Evolutionary conservation across 148 eudicot genomes (phyloP).

Genomic region (Rhododendron kiyosumense): DNA sequence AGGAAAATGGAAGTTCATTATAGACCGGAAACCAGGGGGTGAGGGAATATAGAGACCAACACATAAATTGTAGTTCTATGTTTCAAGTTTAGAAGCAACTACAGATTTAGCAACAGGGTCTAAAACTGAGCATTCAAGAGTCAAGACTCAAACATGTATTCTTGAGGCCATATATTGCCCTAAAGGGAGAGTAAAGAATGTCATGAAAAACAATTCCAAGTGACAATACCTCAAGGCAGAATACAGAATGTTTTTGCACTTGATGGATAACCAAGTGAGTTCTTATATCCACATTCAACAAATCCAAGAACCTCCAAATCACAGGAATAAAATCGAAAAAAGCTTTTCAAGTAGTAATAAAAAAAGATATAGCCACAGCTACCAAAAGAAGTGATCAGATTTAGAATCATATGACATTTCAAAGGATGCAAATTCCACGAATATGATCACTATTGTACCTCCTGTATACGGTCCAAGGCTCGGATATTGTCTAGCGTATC

Average conservation of each 20-base stretch:
- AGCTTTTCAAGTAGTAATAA: neutral
- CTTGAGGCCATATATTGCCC: neutral
- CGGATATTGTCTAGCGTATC: slow-evolving; percentile 91
- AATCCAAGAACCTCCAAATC: neutral
- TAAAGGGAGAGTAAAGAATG: neutral
- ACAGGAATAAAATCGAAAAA: neutral
- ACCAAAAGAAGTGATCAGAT: neutral
- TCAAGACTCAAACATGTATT: neutral
- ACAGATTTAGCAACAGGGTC: neutral
- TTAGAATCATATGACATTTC: neutral
- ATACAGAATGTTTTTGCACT: too few species aligned
- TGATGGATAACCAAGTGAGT: neutral
- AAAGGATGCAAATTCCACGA: neutral
- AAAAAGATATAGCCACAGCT: neutral
- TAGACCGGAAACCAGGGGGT: neutral
- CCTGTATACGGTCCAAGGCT: slow-evolving; percentile 93
- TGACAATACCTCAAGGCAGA: neutral
- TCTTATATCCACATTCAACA: neutral
- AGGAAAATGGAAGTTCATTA: neutral
- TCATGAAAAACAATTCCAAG: neutral
- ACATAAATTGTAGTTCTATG: neutral
- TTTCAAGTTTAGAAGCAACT: neutral
- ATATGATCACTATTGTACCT: slow-evolving; percentile 36
- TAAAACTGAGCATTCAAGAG: slow-evolving; percentile 4
- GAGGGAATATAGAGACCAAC: neutral